phyloP scores from a whole-genome alignment of 2,329 filamentous ascomycete genomes.

The Diaporthe caulivora region DNA sequence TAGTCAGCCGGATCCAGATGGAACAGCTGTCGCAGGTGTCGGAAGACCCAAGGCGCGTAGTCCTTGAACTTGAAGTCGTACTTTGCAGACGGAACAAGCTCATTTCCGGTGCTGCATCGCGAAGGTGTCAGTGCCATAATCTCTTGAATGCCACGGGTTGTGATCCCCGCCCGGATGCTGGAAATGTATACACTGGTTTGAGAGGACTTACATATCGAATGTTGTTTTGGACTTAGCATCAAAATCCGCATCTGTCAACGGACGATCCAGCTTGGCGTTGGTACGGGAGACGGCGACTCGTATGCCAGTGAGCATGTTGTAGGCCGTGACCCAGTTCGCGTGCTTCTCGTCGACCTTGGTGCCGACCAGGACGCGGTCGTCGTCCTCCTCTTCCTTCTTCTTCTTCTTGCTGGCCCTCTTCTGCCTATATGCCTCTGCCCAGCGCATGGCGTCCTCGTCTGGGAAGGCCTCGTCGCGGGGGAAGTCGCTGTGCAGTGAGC shows the following conservation, averaged over 20 bases:
- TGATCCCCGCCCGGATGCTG: no score
- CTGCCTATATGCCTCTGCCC: constrained; percentile 93
- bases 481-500: constrained; percentile 86
- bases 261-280: constrained; percentile 95
- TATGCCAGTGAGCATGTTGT: constrained; percentile 99
- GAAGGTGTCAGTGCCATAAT: constrained; percentile 48
- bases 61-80: constrained; percentile 99
- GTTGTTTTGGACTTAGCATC: constrained; percentile 96
- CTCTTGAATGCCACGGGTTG: no score
- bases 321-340: constrained; percentile 96
- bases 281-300: constrained; percentile 96
- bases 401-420: constrained; percentile 90
- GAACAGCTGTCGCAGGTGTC: constrained; percentile 88
- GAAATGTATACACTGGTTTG: no score
- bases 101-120: constrained; percentile 83
- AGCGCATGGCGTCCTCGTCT: constrained; percentile 91
- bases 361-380: constrained; percentile 93
- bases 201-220: constrained; percentile 85
- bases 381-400: constrained; percentile 87
- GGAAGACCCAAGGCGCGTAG: constrained; percentile 99
- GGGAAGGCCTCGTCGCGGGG: constrained; percentile 85
- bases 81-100: constrained; percentile 96
- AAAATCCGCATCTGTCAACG: constrained; percentile 92
- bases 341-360: constrained; percentile 98
- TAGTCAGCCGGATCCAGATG: constrained; percentile 96